A percentile compares a stretch with the other conserved stretches of the same genome.
Conservation (phyloP, 177 flowering plant genomes). For the Vitis hybrid region DNA sequence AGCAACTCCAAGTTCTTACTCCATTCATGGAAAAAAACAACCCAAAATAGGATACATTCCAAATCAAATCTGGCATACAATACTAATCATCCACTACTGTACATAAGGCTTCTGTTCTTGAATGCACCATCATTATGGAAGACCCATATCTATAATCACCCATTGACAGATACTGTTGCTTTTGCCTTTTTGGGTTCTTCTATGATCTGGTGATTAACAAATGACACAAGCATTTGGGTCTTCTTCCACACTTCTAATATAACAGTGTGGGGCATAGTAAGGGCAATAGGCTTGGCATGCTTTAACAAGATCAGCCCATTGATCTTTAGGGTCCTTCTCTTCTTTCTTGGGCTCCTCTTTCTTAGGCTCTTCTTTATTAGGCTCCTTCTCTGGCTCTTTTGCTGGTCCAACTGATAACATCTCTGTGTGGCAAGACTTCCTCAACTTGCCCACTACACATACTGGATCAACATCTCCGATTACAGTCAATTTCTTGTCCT, state of each 20-base stretch:
- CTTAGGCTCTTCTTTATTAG: slow-evolving; percentile 5
- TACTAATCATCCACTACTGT: too few species aligned
- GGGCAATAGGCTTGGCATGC: slow-evolving; percentile 9
- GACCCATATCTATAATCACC: too few species aligned
- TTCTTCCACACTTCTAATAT: slow-evolving; percentile 16
- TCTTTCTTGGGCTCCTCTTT: slow-evolving; percentile 12
- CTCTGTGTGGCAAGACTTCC: slow-evolving; percentile 21
- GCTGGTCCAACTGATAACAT: slow-evolving; percentile 33
- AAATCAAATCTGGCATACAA: too few species aligned
- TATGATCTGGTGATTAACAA: slow-evolving; percentile 1
- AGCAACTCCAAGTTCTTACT: too few species aligned
- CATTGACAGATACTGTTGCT: neutral
- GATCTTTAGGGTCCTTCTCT: slow-evolving; percentile 15
- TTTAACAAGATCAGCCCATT: slow-evolving; percentile 8
- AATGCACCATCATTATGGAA: too few species aligned
- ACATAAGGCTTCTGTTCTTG: too few species aligned
- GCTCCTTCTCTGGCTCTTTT: slow-evolving; percentile 25
- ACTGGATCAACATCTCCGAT: slow-evolving; percentile 36
- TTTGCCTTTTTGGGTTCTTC: neutral
- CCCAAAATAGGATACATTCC: too few species aligned
- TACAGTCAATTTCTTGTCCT: slow-evolving; percentile 32
- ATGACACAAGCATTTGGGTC: slow-evolving; percentile 24
- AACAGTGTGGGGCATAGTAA: neutral
- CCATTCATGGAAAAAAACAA: too few species aligned
- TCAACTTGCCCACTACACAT: slow-evolving; percentile 23